These are phyloP conservation scores for Pseudohalonectria lignicola DNA, from an alignment of 2,329 filamentous ascomycete species.

Conservation along the genomic window DNA sequence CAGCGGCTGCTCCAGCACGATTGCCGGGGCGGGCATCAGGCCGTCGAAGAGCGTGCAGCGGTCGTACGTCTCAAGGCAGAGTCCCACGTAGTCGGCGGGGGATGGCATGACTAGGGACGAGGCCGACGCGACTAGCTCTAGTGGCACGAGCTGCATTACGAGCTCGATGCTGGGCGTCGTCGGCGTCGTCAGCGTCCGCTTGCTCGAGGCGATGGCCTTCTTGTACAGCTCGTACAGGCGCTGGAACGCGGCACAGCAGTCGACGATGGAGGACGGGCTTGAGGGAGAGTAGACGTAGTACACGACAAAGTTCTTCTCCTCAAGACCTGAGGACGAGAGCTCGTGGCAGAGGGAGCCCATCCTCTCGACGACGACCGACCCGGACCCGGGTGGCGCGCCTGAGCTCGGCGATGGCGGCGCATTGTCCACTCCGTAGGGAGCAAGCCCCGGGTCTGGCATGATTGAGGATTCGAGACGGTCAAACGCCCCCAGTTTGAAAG, in stretches of 20 bases:
- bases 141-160: slow-evolving; percentile 67
- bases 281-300: slow-evolving; percentile 65
- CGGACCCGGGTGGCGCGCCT: slow-evolving; percentile 22
- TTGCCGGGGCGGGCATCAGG: slow-evolving; percentile 53
- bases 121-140: slow-evolving; percentile 54
- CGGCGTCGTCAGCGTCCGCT: slow-evolving; percentile 21
- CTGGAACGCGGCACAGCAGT: slow-evolving; percentile 66
- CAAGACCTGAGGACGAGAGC: slow-evolving; percentile 21
- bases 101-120: slow-evolving; percentile 52
- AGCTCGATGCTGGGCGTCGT: slow-evolving; percentile 46
- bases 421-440: slow-evolving; percentile 39
- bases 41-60: slow-evolving; percentile 52
- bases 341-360: slow-evolving; percentile 36
- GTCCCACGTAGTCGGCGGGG: slow-evolving; percentile 44
- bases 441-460: slow-evolving; percentile 34
- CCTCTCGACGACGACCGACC: slow-evolving; percentile 34
- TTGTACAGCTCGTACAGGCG: slow-evolving; percentile 57
- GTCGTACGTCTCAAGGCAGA: slow-evolving; percentile 70
- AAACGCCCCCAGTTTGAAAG: slow-evolving; percentile 60
- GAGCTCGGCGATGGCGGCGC: slow-evolving; percentile 22
- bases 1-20: slow-evolving; percentile 59
- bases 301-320: slow-evolving; percentile 55
- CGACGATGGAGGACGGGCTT: slow-evolving; percentile 48
- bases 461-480: slow-evolving; percentile 31
- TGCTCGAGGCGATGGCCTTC: slow-evolving; percentile 28